Conservation (phyloP, 345 rosid genomes). For the Linum usitatissimum region DNA sequence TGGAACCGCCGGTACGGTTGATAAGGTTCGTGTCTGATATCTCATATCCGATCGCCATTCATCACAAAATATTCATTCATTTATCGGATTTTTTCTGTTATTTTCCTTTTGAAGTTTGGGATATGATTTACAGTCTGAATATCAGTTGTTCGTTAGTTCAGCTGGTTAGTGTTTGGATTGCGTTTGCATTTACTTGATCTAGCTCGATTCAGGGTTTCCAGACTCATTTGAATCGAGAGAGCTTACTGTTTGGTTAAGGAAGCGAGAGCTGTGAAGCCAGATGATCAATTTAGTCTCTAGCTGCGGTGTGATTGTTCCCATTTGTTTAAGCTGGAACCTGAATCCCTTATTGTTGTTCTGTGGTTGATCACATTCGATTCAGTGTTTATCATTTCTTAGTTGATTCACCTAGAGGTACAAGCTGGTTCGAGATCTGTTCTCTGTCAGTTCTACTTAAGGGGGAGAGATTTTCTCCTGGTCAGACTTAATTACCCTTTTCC, state of each 20-base stretch:
- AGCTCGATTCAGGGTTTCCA: not conserved
- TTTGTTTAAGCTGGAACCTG: not conserved
- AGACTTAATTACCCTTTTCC: not conserved
- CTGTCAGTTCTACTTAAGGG: not conserved
- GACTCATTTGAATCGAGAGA: not conserved
- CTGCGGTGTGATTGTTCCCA: not conserved
- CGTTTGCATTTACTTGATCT: not conserved
- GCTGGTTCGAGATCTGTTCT: not conserved
- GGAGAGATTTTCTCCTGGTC: not conserved
- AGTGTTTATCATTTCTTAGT: not conserved
- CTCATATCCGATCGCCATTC: not conserved
- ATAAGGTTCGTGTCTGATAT: conserved; percentile 39
- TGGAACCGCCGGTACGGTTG: conserved; percentile 58
- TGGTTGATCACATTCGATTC: too few species aligned
- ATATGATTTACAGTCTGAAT: not conserved
- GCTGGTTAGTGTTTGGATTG: not conserved
- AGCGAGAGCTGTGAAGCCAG: not conserved
- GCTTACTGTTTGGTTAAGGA: not conserved
- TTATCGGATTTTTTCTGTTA: not conserved
- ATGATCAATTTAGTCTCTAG: too few species aligned
- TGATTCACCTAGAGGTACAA: not conserved
- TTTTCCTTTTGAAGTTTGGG: not conserved
- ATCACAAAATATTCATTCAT: not conserved
- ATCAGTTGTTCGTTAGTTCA: not conserved
- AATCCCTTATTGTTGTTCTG: too few species aligned